phyloP scores from a whole-genome alignment of 1,284 basidiomycete species.

The Naganishia liquefaciens region DNA sequence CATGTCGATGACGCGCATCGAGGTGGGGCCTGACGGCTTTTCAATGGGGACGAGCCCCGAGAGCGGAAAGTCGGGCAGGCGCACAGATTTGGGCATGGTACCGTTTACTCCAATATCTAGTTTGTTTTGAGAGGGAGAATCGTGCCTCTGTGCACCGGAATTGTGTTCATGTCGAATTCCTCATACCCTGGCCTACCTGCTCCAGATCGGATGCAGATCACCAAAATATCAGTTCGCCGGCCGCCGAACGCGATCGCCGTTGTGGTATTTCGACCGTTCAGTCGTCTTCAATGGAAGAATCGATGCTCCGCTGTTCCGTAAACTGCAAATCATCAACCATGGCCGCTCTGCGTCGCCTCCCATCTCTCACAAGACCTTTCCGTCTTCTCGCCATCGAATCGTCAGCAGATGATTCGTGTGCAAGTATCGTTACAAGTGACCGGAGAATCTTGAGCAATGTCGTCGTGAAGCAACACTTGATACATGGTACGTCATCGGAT shows the following conservation, averaged over 20 bases:
- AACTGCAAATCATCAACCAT: not conserved
- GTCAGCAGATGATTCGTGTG: slow-evolving; percentile 88
- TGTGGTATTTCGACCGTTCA: not conserved
- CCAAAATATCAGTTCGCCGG: not conserved
- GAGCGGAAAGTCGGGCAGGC: slow-evolving; percentile 47
- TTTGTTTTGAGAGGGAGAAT: no score
- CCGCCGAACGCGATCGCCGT: not conserved
- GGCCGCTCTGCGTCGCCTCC: slow-evolving; percentile 12
- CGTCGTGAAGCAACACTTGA: slow-evolving; percentile 71
- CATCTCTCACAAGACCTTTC: slow-evolving; percentile 37
- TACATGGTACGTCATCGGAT: slow-evolving; percentile 39
- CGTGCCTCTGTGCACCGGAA: not conserved
- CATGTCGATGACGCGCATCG: slow-evolving; percentile 83
- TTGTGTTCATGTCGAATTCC: not conserved
- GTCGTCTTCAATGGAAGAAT: not conserved
- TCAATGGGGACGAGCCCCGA: slow-evolving; percentile 54
- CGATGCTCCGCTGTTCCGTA: no score
- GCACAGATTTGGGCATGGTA: slow-evolving; percentile 51
- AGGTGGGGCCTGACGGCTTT: slow-evolving; percentile 53
- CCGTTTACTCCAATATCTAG: no score
- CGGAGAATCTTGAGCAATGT: slow-evolving; percentile 74
- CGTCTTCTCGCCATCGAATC: slow-evolving; percentile 72
- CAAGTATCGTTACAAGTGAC: slow-evolving; percentile 71
- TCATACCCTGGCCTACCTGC: not conserved
- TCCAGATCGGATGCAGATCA: not conserved